Evolutionary conservation across 2,329 filamentous ascomycete species (phyloP).

Genomic region (Pyrenochaeta sp.): DNA sequence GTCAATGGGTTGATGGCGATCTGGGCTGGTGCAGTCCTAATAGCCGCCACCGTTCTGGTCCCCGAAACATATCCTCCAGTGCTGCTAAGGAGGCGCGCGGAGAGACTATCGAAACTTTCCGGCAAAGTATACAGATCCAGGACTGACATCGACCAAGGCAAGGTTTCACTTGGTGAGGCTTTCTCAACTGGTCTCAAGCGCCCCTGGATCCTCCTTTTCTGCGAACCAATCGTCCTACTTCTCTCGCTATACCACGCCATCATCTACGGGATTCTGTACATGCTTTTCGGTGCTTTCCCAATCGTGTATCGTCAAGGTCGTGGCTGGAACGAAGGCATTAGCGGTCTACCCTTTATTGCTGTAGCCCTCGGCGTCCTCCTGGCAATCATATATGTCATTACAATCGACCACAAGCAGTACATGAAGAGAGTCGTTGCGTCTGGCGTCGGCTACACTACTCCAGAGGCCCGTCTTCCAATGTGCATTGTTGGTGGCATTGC

Average conservation of each 20-base stretch:
- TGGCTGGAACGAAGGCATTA: conserved; percentile 49
- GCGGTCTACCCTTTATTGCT: conserved; percentile 67
- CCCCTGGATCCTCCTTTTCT: conserved; percentile 74
- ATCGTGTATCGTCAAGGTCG: conserved; percentile 68
- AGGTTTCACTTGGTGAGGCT: conserved; percentile 55
- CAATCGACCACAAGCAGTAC: conserved; percentile 49
- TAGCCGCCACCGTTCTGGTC: conserved; percentile 55
- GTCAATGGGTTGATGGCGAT: conserved; percentile 66
- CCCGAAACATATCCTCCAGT: conserved; percentile 67
- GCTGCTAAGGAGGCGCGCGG: conserved; percentile 61
- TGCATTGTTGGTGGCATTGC: conserved; percentile 69
- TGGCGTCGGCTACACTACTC: conserved; percentile 65
- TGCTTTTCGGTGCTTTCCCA: conserved; percentile 59
- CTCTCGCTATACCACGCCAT: conserved; percentile 69
- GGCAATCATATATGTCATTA: conserved; percentile 62
- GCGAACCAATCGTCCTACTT: conserved; percentile 73
- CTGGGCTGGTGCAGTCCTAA: conserved; percentile 43
- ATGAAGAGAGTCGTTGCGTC: conserved; percentile 54
- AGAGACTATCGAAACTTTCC: conserved; percentile 57
- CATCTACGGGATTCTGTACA: conserved; percentile 60
- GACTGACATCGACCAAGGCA: conserved; percentile 53
- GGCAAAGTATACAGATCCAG: conserved; percentile 65
- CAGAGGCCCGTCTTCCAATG: conserved; percentile 71
- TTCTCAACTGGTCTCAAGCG: conserved; percentile 67
- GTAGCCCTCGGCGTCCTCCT: conserved; percentile 72